Conservation (phyloP, 176 grass and related monocot genomes). For the Aechmea fasciata region DNA sequence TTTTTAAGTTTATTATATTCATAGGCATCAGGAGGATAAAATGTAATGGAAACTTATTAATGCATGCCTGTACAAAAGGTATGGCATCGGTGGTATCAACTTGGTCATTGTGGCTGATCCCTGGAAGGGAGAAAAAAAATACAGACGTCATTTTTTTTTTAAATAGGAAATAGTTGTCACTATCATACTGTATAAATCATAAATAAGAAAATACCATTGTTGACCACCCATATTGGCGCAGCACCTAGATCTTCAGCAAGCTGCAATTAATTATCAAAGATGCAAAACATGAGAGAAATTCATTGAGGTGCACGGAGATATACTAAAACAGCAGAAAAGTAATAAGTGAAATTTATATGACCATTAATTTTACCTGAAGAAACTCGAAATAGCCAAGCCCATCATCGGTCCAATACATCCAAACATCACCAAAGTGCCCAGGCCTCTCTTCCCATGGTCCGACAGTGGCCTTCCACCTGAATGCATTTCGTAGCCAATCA, state of each 20-base stretch:
- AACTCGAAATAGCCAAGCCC: slow-evolving; percentile 92
- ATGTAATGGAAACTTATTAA: slow-evolving; percentile 6
- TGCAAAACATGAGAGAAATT: not conserved
- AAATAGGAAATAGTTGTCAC: slow-evolving; percentile 13
- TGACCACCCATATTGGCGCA: slow-evolving; percentile 84
- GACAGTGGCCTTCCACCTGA: slow-evolving; percentile 62
- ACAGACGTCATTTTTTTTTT: too few species aligned
- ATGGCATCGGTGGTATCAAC: slow-evolving; percentile 26
- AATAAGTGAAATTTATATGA: not conserved
- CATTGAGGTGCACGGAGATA: not conserved
- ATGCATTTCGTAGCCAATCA: slow-evolving; percentile 74
- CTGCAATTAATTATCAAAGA: slow-evolving; percentile 26
- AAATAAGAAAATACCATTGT: slow-evolving; percentile 54
- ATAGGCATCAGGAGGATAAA: not conserved
- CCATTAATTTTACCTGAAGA: slow-evolving; percentile 56
- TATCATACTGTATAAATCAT: not conserved
- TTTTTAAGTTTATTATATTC: not conserved
- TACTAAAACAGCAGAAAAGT: not conserved
- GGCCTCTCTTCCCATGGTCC: slow-evolving; percentile 90
- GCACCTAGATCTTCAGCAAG: slow-evolving; percentile 74
- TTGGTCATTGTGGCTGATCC: slow-evolving; percentile 50
- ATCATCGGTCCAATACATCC: slow-evolving; percentile 95
- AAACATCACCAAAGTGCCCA: slow-evolving; percentile 89
- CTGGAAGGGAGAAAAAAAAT: slow-evolving; percentile 20
- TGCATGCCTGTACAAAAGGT: slow-evolving; percentile 50